These are phyloP conservation scores for Thymus mandschuricus DNA, from an alignment of 257 asterid genomes.

Conservation along the genomic window DNA sequence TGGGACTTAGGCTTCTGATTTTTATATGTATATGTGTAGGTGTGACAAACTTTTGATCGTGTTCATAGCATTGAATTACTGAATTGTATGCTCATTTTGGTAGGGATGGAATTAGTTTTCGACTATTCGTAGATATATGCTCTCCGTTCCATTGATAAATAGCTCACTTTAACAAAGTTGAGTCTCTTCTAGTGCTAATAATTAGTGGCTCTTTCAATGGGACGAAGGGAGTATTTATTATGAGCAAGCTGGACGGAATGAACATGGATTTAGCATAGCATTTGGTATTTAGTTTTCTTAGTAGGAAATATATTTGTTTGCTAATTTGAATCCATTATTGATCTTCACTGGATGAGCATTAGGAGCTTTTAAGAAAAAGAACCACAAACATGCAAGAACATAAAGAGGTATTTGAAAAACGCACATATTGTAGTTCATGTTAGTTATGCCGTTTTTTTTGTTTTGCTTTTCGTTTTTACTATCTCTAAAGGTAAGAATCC, in stretches of 20 bases:
- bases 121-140: too few relatives aligned
- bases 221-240: not conserved
- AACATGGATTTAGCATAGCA: conserved; percentile 7
- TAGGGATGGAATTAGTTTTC: too few relatives aligned
- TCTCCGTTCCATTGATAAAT: too few relatives aligned
- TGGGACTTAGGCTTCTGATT: not conserved
- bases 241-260: not conserved
- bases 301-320: not conserved
- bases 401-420: not conserved
- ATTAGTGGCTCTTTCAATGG: too few relatives aligned
- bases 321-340: not conserved
- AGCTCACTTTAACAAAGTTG: too few relatives aligned
- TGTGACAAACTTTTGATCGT: not conserved
- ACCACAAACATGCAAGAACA: not conserved
- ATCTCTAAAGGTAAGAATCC: not conserved
- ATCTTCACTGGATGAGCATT: not conserved
- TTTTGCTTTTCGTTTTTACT: not conserved
- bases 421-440: not conserved
- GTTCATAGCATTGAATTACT: not conserved
- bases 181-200: too few relatives aligned
- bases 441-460: not conserved
- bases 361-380: conserved; percentile 6
- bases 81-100: not conserved
- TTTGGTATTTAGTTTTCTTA: not conserved
- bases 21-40: not conserved